Base-by-base conservation (phyloP, 805 yeast genomes). In the Schizosaccharomyces osmophilus region DNA sequence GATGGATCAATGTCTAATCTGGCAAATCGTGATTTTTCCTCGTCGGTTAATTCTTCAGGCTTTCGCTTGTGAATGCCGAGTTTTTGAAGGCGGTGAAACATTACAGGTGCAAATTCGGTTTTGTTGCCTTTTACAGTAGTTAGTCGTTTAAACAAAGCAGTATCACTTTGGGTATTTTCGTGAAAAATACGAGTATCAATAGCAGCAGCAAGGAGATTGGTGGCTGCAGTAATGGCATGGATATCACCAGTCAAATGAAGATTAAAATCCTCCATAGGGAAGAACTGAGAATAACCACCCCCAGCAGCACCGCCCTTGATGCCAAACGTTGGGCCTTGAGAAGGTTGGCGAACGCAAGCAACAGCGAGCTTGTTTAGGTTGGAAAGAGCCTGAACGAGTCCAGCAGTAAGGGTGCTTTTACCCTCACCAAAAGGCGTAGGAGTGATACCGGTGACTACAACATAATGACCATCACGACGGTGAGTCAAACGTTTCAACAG, bases 221-320 rank as follows among this genome's bases (percentile, higher is more conserved):
- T 89, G 43, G 97, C 97, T 63, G 88, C 88, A 60, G 88, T 82
- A 64, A 90, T 88, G 58, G 97, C 97, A 73, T 90, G 97, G 66
- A 90, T 90, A 72, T 90, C 98, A 70, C 97, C 97, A 60, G 97
- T 90, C 66, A 90, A 78, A 72, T 90, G 97, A 86, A 93, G 81
- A 76, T 93, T 90, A 78, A 90, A 90, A 74, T 90, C 97, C 73
- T 90, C 98, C 97, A 90, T 90, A 61, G 97, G 97, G 67, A 90
- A 89, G 58, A 90, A 97, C 74, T 90, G 97, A 1, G 97, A 80
- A 73, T 88, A 90, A 59, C 97, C 97, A 70, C 97, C 98, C 68
- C 98, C 98, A 22, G 97, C 97, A 63, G 98, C 98, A 73, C 97
- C 97, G 69, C 98, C 98, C 75, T 90, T 90, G 68, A 90, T 88